phyloP scores from a whole-genome alignment of 306 rosid genomes.

The Glycine latifolia region DNA sequence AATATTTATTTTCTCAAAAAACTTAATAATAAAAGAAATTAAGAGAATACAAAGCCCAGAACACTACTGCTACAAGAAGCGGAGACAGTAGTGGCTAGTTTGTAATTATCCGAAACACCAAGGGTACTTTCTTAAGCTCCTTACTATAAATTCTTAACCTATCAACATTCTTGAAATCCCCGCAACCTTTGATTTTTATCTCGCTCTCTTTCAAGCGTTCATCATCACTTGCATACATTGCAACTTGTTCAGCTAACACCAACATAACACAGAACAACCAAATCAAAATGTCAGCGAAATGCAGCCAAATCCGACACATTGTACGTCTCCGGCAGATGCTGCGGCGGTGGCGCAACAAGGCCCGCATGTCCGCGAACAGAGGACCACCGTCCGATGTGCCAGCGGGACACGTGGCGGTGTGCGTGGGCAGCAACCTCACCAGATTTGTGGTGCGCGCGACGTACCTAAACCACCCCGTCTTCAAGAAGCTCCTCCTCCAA shows the following conservation, averaged over 20 bases:
- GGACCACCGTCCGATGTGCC: constrained; percentile 94
- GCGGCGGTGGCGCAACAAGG: constrained; percentile 89
- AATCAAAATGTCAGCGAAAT: constrained; percentile 62
- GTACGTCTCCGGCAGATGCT: constrained; percentile 90
- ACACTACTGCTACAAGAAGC: not conserved
- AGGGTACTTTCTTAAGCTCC: constrained; percentile 22
- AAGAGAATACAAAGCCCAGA: no score
- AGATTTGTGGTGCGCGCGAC: constrained; percentile 79
- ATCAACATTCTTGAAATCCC: constrained; percentile 23
- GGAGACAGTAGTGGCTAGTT: not conserved
- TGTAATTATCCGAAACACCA: constrained; percentile 57
- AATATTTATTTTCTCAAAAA: no score
- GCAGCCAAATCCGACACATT: constrained; percentile 95
- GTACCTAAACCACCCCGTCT: constrained; percentile 87
- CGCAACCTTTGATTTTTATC: not conserved
- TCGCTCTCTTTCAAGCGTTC: not conserved
- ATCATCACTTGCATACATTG: not conserved
- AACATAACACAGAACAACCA: not conserved
- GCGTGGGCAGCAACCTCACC: constrained; percentile 69
- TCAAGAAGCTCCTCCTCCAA: constrained; percentile 73
- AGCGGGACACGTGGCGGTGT: constrained; percentile 86
- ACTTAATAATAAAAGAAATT: no score
- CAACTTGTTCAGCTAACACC: not conserved
- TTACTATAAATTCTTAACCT: constrained; percentile 45
- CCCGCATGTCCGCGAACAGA: constrained; percentile 66